Conservation (phyloP, 441 rosid species). For the Flueggea neowawraea region DNA sequence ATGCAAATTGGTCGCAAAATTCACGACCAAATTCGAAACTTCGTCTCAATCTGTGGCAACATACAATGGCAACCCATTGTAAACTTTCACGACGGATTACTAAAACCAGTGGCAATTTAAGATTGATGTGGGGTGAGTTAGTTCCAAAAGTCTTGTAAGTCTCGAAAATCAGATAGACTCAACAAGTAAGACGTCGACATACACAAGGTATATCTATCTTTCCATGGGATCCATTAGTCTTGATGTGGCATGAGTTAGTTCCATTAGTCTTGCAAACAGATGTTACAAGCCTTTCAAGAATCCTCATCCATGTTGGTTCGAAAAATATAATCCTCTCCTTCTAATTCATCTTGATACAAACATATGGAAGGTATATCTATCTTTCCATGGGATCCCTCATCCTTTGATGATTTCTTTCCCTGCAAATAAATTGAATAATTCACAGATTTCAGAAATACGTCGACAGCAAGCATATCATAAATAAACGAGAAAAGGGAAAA, state of each 20-base stretch:
- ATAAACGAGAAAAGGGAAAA: not conserved
- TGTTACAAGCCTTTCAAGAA: slow-evolving; percentile 14
- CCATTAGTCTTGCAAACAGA: not conserved
- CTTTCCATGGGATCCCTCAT: slow-evolving; percentile 22
- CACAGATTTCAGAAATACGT: not conserved
- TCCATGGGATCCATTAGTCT: slow-evolving; percentile 5
- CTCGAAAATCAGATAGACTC: no score
- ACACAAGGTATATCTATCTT: slow-evolving; percentile 34
- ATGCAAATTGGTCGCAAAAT: no score
- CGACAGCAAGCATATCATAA: not conserved
- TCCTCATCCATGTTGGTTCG: slow-evolving; percentile 47
- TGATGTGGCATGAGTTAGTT: no score
- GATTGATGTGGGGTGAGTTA: no score
- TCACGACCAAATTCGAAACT: no score
- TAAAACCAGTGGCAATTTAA: no score
- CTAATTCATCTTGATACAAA: slow-evolving; percentile 76
- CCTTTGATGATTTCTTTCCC: slow-evolving; percentile 47
- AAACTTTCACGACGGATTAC: no score
- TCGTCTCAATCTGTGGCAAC: no score
- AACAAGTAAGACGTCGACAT: not conserved
- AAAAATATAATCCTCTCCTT: slow-evolving; percentile 81
- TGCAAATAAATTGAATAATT: slow-evolving; percentile 18
- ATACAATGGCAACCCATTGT: no score
- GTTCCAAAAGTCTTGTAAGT: no score
- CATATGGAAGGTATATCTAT: slow-evolving; percentile 31